Conservation (phyloP, 2,329 filamentous ascomycete species). For the Didymella arachidicola region DNA sequence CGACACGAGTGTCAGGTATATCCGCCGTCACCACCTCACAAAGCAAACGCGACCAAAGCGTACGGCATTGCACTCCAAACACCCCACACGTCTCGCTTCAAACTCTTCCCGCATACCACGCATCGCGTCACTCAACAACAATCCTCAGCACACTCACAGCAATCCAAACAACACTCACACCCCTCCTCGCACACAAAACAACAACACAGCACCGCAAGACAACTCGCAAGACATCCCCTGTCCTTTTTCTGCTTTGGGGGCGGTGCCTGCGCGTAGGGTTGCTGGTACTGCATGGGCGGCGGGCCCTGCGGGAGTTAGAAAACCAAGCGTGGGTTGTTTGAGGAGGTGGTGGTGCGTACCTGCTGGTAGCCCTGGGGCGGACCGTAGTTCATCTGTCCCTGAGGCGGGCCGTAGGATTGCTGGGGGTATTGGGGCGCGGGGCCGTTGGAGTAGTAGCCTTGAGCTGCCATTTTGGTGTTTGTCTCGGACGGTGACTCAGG, state of each 20-base stretch:
- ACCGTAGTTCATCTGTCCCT: constrained; percentile 24
- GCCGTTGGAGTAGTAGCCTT: constrained; percentile 49
- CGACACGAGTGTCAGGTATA: constrained; percentile 6
- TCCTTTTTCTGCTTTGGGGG: constrained; percentile 58
- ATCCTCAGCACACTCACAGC: constrained; percentile 56
- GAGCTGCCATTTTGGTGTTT: constrained; percentile 43
- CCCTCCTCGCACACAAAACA: constrained; percentile 70
- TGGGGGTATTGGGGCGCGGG: constrained; percentile 48
- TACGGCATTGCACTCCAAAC: not conserved
- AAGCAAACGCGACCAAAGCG: not conserved
- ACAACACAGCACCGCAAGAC: constrained; percentile 61
- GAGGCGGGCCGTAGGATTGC: constrained; percentile 39
- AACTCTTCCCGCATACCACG: too few relatives aligned
- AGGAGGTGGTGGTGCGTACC: too few relatives aligned
- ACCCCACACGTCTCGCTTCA: not conserved
- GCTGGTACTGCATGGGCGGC: constrained; percentile 50
- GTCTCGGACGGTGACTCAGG: not conserved
- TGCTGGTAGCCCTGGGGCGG: constrained; percentile 24
- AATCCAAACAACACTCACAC: constrained; percentile 70
- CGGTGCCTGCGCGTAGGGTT: constrained; percentile 58
- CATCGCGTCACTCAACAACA: constrained; percentile 36
- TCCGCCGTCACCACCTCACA: not conserved
- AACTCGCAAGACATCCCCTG: constrained; percentile 37
- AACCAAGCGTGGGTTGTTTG: not conserved
- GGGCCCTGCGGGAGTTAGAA: constrained; percentile 15